These are phyloP conservation scores for Schizonepeta tenuifolia DNA, from an alignment of 257 asterid genomes.

Conservation along the genomic window DNA sequence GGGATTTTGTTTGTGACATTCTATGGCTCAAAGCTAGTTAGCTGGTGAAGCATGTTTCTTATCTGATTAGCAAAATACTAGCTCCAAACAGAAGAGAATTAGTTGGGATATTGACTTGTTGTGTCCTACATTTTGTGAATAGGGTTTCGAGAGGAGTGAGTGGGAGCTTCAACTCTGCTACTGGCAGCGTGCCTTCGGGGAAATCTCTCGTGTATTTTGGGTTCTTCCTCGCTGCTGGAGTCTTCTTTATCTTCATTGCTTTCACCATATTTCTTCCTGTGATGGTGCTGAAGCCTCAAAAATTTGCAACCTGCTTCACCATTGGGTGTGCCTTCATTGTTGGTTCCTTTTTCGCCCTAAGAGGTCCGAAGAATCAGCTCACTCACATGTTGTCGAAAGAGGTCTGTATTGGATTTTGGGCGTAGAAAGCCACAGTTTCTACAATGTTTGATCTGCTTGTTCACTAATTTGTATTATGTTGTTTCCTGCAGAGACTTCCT, in stretches of 20 bases:
- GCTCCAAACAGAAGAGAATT: neutral
- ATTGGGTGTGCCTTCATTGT: constrained; percentile 81
- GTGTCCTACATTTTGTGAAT: neutral
- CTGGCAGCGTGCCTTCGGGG: constrained; percentile 76
- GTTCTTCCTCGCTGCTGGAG: constrained; percentile 71
- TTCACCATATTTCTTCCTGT: constrained; percentile 90
- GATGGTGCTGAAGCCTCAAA: constrained; percentile 89
- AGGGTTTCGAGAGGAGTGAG: constrained; percentile 81
- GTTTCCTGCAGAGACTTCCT: constrained; percentile 69
- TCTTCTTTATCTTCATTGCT: constrained; percentile 75
- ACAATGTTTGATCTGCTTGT: neutral
- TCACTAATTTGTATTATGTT: constrained; percentile 6
- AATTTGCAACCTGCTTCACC: constrained; percentile 91
- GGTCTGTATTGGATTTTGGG: constrained; percentile 40
- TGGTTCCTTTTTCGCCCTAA: constrained; percentile 85
- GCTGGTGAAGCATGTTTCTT: no score
- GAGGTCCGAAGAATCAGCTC: constrained; percentile 81
- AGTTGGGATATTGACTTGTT: neutral
- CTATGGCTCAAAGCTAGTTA: neutral
- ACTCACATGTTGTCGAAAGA: constrained; percentile 82
- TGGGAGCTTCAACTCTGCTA: constrained; percentile 74
- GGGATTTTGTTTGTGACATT: neutral
- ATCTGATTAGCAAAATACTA: neutral
- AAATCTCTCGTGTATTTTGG: constrained; percentile 76
- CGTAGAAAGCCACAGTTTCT: neutral